phyloP scores from a whole-genome alignment of 768 basidiomycete species.

The Auriscalpium vulgare region DNA sequence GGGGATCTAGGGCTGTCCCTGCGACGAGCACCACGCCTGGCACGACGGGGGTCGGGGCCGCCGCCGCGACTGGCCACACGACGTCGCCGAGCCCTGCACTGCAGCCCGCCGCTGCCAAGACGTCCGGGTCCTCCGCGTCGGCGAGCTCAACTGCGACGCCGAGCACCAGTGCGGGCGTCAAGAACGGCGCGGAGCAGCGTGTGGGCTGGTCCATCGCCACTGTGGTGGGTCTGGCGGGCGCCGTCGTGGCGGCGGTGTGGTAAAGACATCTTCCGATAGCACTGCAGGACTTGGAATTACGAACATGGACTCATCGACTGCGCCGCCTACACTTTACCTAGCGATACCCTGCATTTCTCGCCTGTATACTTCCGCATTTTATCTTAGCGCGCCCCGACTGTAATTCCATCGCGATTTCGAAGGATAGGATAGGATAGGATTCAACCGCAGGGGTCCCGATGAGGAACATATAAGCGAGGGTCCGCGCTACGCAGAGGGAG shows the following conservation, averaged over 20 bases:
- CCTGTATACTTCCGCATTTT: background rate
- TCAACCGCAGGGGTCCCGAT: no score
- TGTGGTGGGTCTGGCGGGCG: constrained; percentile 43
- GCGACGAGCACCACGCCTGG: background rate
- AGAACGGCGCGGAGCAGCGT: constrained; percentile 26
- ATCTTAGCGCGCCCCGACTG: background rate
- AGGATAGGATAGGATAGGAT: no score
- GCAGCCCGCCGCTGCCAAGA: background rate
- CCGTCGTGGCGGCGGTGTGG: constrained; percentile 23
- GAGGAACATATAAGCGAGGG: no score
- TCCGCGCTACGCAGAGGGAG: no score
- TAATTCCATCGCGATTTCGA: background rate
- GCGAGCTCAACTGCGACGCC: constrained; percentile 7
- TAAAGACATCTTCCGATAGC: background rate
- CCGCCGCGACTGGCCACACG: background rate
- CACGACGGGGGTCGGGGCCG: background rate
- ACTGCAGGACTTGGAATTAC: background rate
- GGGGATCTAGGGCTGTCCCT: background rate
- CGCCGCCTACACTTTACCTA: background rate
- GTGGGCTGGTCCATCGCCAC: constrained; percentile 32
- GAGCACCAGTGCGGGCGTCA: constrained; percentile 20
- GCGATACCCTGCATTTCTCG: background rate
- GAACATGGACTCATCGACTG: background rate
- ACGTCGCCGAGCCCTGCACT: background rate
- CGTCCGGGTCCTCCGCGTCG: background rate